Evolutionary conservation across 768 basidiomycete genomes (phyloP), one percentile per base, ranked within the genome.

Genomic region (Tulasnella sp.): DNA sequence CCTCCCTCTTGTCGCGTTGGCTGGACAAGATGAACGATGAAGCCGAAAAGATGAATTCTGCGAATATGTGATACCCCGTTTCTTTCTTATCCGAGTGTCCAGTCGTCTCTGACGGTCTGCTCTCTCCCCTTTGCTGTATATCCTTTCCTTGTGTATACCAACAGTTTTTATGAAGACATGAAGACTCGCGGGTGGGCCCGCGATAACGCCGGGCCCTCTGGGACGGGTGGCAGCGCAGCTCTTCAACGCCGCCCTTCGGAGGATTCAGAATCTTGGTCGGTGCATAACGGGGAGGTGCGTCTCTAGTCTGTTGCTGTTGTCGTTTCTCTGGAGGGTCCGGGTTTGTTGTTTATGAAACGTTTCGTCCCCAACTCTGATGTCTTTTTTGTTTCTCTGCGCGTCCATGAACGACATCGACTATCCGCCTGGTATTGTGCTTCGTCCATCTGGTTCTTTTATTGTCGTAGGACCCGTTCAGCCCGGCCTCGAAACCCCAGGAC

Each of bases 11-110:
- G 1, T 91, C 96, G 67, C 84, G 94, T 15, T 99, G 96, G 94
- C 76, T 98, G 7, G 96, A 98, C 65, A 83, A 85, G 62, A 96
- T 96, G 71, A 90, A 96, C 67, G 72, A 76, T 11, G 92, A 93
- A 65, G 94, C 86, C 7, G 90, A 92, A 69, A 83, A 82, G 70
- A 87, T 99, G 86, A 97, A 98, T 70, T 86, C 87, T 64, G 89
- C 85, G 12, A 89, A 90, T 67, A 40, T 34, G 60, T 61, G 49
- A 19, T 46, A 15, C 34, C 46, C 27, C 27, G 6, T 36, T 50
- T 12, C 25, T 14, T n/a, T 23, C 11, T 35, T 31, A 29, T 15
- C 19, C 46, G 6, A 14, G 34, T 31, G 14, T 19, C 6, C 21
- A 27, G n/a, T 29, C 21, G 21, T 19, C 40, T 32, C 31, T 45